Percentiles rank a stretch among this genome's conserved stretches.
These are phyloP conservation scores for Myxozyma kluyveri DNA, from an alignment of 805 yeast genomes.

Conservation along the genomic window DNA sequence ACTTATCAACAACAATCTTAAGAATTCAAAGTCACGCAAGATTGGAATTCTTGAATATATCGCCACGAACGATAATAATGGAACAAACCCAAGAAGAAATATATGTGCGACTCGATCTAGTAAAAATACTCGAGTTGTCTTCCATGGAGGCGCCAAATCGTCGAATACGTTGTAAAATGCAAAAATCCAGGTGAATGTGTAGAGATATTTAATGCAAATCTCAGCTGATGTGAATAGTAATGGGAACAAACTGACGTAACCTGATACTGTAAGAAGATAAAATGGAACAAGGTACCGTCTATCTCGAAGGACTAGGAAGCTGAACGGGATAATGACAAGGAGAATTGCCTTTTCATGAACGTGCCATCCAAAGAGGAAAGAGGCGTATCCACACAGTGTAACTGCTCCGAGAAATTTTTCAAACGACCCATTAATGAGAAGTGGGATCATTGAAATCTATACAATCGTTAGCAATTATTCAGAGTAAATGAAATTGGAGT, in stretches of 20 bases:
- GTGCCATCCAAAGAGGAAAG: constrained; percentile 96
- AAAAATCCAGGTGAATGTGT: constrained; percentile 82
- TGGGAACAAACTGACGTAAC: constrained; percentile 86
- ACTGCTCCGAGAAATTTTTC: constrained; percentile 78
- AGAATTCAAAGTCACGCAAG: constrained; percentile 62
- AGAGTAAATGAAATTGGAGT: background rate
- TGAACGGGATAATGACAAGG: constrained; percentile 80
- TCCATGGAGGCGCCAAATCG: constrained; percentile 42
- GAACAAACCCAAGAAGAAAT: constrained; percentile 65
- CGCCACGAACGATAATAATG: constrained; percentile 59
- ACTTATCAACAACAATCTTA: constrained; percentile 76
- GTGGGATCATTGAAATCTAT: constrained; percentile 21
- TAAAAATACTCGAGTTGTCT: constrained; percentile 46
- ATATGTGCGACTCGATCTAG: constrained; percentile 67
- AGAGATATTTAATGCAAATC: constrained; percentile 68
- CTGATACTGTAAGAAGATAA: constrained; percentile 69
- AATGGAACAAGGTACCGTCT: constrained; percentile 69
- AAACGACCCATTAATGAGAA: constrained; percentile 62
- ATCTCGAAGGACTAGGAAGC: constrained; percentile 68
- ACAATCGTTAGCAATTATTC: background rate
- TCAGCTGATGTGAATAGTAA: constrained; percentile 76
- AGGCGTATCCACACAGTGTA: constrained; percentile 85
- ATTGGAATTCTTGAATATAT: constrained; percentile 48
- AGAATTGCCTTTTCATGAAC: constrained; percentile 98
- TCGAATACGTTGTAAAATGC: constrained; percentile 69